Evolutionary conservation across 2,329 filamentous ascomycete genomes (phyloP), one percentile per base, ranked within the genome.

Genomic region (Penicillium sp.): DNA sequence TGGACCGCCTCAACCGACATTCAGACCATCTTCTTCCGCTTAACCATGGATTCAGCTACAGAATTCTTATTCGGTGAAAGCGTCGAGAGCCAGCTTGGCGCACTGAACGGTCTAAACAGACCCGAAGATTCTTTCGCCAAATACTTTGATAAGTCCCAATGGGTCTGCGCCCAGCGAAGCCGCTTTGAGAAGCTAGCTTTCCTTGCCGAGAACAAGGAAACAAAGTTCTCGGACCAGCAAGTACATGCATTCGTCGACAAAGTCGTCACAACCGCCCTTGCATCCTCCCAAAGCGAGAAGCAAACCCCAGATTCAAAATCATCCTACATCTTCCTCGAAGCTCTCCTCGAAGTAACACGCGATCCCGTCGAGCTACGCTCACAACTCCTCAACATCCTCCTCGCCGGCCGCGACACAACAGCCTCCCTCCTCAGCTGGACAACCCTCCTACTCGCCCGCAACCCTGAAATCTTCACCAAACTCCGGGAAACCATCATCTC

Each of bases 61-160:
- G 89, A 95, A 63, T 96, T 96, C 69, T 76, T 97, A 27, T 82
- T 96, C 2, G 92, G 92, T 3, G 79, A 85, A 57, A 88, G 88
- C 58, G 87, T 92, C 18, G 83, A 82, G 43, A 85, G 81, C 61
- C 74, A 76, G 47, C 52, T 71, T 11, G 67, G 65, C 32, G 70
- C 69, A 2, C 48, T 73, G 4, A 62, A 76, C 29, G 67, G 67
- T 29, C 82, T 84, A 0, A 43, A 54, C n/a, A 47, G 82, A 82
- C 2, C 78, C 80, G 51, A 81, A 83, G 47, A 61, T 26, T 60
- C 66, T n/a, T 74, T 76, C 53, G 66, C 68, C 36, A 44, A 44
- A 18, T 64, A 67, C 50, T 76, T 75, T 53, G 73, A 76, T 52
- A 64, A 62, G 18, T 66, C 64, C 16, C 69, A 71, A 56, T 67